Conservation (phyloP, 805 yeast genomes). For the Starmerella floricola region DNA sequence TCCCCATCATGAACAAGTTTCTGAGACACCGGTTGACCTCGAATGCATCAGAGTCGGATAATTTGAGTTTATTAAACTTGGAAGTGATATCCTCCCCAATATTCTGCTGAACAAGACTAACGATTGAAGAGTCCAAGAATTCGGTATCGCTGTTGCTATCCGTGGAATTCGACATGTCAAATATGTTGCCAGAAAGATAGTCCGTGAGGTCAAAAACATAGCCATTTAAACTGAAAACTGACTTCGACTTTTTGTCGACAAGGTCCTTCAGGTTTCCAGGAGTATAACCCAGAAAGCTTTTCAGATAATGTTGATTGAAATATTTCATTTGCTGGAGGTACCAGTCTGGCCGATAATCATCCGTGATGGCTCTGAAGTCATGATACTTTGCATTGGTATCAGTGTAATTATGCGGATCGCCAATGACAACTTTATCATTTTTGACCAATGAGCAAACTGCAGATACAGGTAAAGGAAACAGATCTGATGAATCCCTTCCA, state of each 20-base stretch:
- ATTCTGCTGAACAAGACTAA: slow-evolving; percentile 27
- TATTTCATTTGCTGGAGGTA: slow-evolving; percentile 30
- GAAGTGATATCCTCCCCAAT: slow-evolving; percentile 30
- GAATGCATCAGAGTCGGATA: slow-evolving; percentile 21
- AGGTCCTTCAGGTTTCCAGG: slow-evolving; percentile 24
- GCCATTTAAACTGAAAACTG: slow-evolving; percentile 30
- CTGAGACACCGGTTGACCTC: slow-evolving; percentile 30
- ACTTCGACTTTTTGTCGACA: slow-evolving; percentile 21
- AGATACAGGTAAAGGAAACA: slow-evolving; percentile 33
- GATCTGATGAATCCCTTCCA: slow-evolving; percentile 28
- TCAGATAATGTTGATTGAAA: slow-evolving; percentile 29
- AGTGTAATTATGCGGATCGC: slow-evolving; percentile 29
- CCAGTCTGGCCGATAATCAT: slow-evolving; percentile 36
- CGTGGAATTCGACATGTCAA: slow-evolving; percentile 15
- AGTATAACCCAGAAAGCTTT: slow-evolving; percentile 32
- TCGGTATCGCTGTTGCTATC: slow-evolving; percentile 22
- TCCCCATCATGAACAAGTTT: slow-evolving; percentile 33
- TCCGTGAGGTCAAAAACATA: slow-evolving; percentile 31
- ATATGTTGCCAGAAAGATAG: slow-evolving; percentile 30
- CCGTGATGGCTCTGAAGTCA: slow-evolving; percentile 31
- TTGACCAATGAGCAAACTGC: slow-evolving; percentile 31
- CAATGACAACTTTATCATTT: slow-evolving; percentile 24
- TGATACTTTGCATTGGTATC: slow-evolving; percentile 33
- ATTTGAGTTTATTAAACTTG: slow-evolving; percentile 23
- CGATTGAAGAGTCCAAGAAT: slow-evolving; percentile 27